phyloP scores from a whole-genome alignment of 2,329 filamentous ascomycete species.

The Xylariales sp. region DNA sequence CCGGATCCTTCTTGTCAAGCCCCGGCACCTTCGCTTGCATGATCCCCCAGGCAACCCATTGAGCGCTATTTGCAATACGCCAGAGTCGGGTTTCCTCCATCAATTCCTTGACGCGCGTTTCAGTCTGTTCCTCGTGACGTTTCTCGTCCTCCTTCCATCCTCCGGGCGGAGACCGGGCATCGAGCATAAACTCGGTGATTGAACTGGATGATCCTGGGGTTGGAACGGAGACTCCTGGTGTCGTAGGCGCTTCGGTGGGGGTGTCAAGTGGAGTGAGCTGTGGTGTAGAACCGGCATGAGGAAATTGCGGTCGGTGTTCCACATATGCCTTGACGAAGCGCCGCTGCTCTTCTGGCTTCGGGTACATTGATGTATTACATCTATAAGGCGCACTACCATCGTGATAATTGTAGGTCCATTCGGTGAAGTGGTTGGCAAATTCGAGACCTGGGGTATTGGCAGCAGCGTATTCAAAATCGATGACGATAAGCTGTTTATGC shows the following conservation, averaged over 20 bases:
- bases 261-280: slow-evolving; percentile 40
- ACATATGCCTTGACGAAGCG: slow-evolving; percentile 86
- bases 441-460: slow-evolving; percentile 83
- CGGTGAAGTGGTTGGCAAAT: slow-evolving; percentile 96
- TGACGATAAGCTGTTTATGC: slow-evolving; percentile 94
- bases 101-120: slow-evolving; percentile 64
- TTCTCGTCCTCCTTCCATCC: slow-evolving; percentile 58
- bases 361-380: slow-evolving; percentile 69
- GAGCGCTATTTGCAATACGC: slow-evolving; percentile 80
- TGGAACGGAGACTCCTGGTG: slow-evolving; percentile 32
- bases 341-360: slow-evolving; percentile 72
- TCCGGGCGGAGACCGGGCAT: slow-evolving; percentile 57
- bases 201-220: slow-evolving; percentile 39
- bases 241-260: slow-evolving; percentile 32
- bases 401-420: slow-evolving; percentile 99
- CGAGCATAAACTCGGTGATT: slow-evolving; percentile 73
- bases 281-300: slow-evolving; percentile 47
- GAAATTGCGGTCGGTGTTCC: slow-evolving; percentile 68
- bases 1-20: slow-evolving; percentile 39
- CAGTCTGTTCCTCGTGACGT: slow-evolving; percentile 57
- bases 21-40: slow-evolving; percentile 87
- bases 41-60: slow-evolving; percentile 95
- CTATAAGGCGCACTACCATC: slow-evolving; percentile 59
- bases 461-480: slow-evolving; percentile 95
- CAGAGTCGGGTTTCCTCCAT: slow-evolving; percentile 78